Base-by-base conservation (phyloP, 2,329 filamentous ascomycete genomes). In the Podosphaera fusca region DNA sequence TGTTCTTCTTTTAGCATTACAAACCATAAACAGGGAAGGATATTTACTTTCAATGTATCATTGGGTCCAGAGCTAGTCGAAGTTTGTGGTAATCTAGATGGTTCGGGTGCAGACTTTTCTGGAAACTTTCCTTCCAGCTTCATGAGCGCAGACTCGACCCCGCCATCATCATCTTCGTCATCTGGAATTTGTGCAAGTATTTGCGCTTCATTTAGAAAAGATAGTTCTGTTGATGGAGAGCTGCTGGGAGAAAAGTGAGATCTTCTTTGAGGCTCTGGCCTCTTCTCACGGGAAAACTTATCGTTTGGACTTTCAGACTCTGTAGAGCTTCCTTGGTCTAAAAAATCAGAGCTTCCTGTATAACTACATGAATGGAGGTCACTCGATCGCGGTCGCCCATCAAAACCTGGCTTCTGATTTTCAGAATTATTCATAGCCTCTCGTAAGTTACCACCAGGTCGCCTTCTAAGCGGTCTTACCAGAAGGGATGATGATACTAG, bases 91-190 rank as follows among this genome's bases (percentile, higher is more conserved):
- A 59, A 56, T 8, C 40, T 51, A 12, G 64, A 66, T 12, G 58
- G 50, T 55, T 67, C 61, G 30, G 66, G 66, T 14, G 61, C 62
- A 45, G 68, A 78, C 10, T 14, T 42, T 62, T 75, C 81, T 66
- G 83, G 77, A 63, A 83, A 92, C 62, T 80, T 90, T 8, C 92
- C 92, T 71, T 98, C 92, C 0, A 98, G 75, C 65, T 96, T 98
- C 63, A 89, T 71, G 55, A 98, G 69, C 0, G 92, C 87, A n/a
- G 89, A 88, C 66, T 96, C 92, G 33, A 96, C 82, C 10, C 90
- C 90, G 5, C 87, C 87, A 65, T 94, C 86, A 51, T 84, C 82
- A 59, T 82, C 77, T 14, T 72, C 67, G 42, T 94, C 87, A 65
- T 95, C 89, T 0, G 90, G 87, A 33, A 96, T 86, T 57, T 85